Conservation (phyloP, 306 rosid genomes). For the Fragaria ananassa region DNA sequence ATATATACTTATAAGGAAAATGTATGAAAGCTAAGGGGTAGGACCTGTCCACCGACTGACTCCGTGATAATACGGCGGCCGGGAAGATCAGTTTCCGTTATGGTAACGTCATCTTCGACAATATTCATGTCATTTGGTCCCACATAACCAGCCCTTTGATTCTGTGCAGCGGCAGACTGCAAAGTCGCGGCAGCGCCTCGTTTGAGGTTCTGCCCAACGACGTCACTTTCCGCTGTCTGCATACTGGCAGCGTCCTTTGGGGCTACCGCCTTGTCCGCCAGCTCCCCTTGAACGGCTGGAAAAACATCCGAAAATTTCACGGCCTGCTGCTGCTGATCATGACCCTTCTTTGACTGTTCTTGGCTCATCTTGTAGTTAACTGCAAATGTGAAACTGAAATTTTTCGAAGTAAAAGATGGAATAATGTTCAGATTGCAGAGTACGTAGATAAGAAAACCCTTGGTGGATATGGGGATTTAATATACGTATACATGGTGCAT, state of each 20-base stretch:
- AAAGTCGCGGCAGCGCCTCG: background rate
- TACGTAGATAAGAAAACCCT: background rate
- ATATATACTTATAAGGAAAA: background rate
- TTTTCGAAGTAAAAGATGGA: background rate
- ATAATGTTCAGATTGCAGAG: background rate
- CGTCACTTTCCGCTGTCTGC: background rate
- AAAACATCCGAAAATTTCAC: conserved; percentile 45
- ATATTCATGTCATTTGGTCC: conserved; percentile 4
- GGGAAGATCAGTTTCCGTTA: conserved; percentile 23
- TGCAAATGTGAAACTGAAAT: background rate
- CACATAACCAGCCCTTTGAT: conserved; percentile 34
- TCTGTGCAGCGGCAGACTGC: conserved; percentile 29
- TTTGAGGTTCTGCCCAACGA: background rate
- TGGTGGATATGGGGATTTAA: background rate
- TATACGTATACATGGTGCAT: background rate
- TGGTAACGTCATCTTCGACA: conserved; percentile 17
- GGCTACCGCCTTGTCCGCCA: conserved; percentile 34
- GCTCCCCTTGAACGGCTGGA: conserved; percentile 14
- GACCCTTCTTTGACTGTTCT: conserved; percentile 28
- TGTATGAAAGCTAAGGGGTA: background rate
- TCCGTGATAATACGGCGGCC: conserved; percentile 36
- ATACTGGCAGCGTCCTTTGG: conserved; percentile 37
- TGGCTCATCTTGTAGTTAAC: conserved; percentile 39
- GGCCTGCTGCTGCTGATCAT: conserved; percentile 19
- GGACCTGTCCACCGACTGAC: conserved; percentile 49